Conservation (phyloP, 805 yeast genomes). For the Pichia nanzhaoensis region DNA sequence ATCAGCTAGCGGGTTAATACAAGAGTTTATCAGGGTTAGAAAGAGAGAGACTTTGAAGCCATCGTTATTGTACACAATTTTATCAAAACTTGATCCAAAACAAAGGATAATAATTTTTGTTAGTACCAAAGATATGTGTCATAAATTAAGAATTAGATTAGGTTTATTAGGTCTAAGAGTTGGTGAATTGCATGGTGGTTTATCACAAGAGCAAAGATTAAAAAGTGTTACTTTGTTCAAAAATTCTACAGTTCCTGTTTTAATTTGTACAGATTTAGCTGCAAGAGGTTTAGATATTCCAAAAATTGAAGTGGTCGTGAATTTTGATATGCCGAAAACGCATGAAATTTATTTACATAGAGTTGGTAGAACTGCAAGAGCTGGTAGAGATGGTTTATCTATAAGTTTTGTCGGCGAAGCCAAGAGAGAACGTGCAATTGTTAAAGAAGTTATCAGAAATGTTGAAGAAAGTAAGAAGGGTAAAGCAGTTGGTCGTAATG, state of each 20-base stretch:
- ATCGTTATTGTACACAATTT: slow-evolving; percentile 66
- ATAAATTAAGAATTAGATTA: slow-evolving; percentile 66
- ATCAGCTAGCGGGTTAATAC: slow-evolving; percentile 83
- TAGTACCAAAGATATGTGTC: slow-evolving; percentile 86
- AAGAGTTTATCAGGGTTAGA: slow-evolving; percentile 92
- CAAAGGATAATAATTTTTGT: slow-evolving; percentile 86
- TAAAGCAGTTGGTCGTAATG: slow-evolving; percentile 79
- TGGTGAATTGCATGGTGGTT: slow-evolving; percentile 75
- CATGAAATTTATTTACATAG: slow-evolving; percentile 91
- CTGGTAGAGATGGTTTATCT: slow-evolving; percentile 92
- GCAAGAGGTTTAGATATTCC: slow-evolving; percentile 99
- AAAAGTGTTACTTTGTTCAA: slow-evolving; percentile 78
- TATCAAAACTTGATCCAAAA: slow-evolving; percentile 57
- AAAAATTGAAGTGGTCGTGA: slow-evolving; percentile 89
- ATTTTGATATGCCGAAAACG: slow-evolving; percentile 92
- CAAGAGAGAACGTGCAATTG: slow-evolving; percentile 79
- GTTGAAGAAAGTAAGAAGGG: slow-evolving; percentile 42
- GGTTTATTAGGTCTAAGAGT: slow-evolving; percentile 74
- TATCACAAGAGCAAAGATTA: slow-evolving; percentile 90
- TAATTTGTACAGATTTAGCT: slow-evolving; percentile 95
- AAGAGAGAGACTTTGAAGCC: slow-evolving; percentile 81
- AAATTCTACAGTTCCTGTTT: slow-evolving; percentile 72
- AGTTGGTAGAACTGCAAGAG: slow-evolving; percentile 99
- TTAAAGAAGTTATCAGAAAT: slow-evolving; percentile 80
- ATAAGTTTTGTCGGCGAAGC: slow-evolving; percentile 92